phyloP scores from a whole-genome alignment of 768 basidiomycete genomes.

The Termitomyces sp. region DNA sequence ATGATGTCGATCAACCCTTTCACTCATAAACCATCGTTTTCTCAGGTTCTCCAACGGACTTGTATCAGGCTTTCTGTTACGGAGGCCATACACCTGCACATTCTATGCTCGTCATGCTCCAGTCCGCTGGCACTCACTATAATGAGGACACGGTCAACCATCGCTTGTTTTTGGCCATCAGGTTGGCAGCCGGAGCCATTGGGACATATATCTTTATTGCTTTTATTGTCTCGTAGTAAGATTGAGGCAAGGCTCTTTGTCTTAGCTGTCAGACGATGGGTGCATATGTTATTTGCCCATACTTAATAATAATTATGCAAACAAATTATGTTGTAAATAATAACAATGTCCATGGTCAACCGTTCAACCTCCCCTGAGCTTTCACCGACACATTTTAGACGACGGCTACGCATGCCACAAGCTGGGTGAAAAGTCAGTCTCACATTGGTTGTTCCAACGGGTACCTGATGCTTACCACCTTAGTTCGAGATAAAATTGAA shows the following conservation, averaged over 20 bases:
- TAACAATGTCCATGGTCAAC: too few species aligned
- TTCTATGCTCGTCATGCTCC: conserved; percentile 22
- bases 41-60: conserved; percentile 24
- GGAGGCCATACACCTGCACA: conserved; percentile 22
- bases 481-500: neutral
- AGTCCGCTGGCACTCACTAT: conserved; percentile 23
- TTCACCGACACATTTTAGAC: too few species aligned
- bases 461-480: neutral
- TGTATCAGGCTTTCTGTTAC: conserved; percentile 22
- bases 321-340: too few species aligned
- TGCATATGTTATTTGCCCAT: too few species aligned
- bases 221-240: conserved; percentile 7
- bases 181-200: conserved; percentile 17
- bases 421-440: too few species aligned
- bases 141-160: conserved; percentile 58
- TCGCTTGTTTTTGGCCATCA: conserved; percentile 52
- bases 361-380: too few species aligned
- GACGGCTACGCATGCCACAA: too few species aligned
- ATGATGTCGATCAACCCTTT: neutral
- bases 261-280: neutral
- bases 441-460: too few species aligned
- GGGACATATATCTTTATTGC: conserved; percentile 18
- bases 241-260: neutral
- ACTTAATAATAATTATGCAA: too few species aligned
- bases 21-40: neutral